phyloP scores from a whole-genome alignment of 768 basidiomycete species.

The Agaricus blazei region DNA sequence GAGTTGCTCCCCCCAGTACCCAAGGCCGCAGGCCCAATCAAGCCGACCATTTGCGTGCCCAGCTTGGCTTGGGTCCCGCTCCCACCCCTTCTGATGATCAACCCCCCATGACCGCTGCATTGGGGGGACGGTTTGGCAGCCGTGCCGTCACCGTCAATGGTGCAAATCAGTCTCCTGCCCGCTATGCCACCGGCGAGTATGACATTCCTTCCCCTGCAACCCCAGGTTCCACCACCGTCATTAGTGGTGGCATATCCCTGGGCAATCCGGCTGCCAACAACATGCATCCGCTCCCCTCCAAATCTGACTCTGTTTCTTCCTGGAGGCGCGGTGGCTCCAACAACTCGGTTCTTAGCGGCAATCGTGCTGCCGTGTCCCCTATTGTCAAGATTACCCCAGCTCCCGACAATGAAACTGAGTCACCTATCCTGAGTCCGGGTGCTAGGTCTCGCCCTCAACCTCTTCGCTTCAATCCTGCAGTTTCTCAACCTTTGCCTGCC shows the following conservation, averaged over 20 bases:
- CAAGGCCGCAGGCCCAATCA: conserved; percentile 67
- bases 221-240: conserved; percentile 59
- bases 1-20: conserved; percentile 46
- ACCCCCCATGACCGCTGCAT: conserved; percentile 76
- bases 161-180: conserved; percentile 17
- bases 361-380: conserved; percentile 59
- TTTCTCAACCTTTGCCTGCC: conserved; percentile 47
- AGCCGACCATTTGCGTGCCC: conserved; percentile 59
- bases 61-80: conserved; percentile 40
- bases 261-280: conserved; percentile 46
- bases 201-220: conserved; percentile 47
- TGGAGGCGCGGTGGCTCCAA: conserved; percentile 77
- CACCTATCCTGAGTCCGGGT: conserved; percentile 12
- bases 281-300: conserved; percentile 47
- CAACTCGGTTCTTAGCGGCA: conserved; percentile 65
- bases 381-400: conserved; percentile 73
- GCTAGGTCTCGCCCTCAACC: conserved; percentile 59
- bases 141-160: conserved; percentile 46
- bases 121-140: conserved; percentile 73
- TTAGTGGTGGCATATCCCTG: conserved; percentile 70
- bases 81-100: conserved; percentile 40
- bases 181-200: conserved; percentile 34
- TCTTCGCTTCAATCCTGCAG: conserved; percentile 51
- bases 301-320: conserved; percentile 73
- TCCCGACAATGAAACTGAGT: conserved; percentile 44